These are phyloP conservation scores for Apocynum venetum DNA, from an alignment of 257 asterid species.

Conservation along the genomic window DNA sequence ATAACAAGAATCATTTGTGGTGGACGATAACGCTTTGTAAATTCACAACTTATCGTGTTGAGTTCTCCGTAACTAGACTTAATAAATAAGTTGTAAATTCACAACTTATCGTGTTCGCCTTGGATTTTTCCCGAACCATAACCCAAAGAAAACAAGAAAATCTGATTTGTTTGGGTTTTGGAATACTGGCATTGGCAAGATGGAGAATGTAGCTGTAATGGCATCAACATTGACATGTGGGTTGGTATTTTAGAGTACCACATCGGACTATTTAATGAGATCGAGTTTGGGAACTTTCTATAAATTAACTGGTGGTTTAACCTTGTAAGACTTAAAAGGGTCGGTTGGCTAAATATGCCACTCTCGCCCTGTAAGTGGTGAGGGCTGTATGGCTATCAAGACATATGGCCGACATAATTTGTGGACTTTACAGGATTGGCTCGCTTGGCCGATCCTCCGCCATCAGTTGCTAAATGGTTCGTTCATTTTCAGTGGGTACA, in stretches of 20 bases:
- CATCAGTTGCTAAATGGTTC: too few species aligned
- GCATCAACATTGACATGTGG: not conserved
- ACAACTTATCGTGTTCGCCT: too few species aligned
- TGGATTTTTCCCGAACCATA: too few species aligned
- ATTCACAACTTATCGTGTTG: too few species aligned
- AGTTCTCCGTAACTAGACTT: too few species aligned
- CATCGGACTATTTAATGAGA: not conserved
- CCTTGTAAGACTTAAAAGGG: constrained; percentile 43
- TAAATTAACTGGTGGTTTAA: not conserved
- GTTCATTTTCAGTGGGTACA: too few species aligned
- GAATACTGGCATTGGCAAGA: not conserved
- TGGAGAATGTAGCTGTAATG: not conserved
- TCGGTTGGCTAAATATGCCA: constrained; percentile 68
- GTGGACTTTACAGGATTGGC: constrained; percentile 56
- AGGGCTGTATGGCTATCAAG: constrained; percentile 73
- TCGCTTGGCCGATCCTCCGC: constrained; percentile 51
- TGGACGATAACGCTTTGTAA: not conserved
- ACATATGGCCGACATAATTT: constrained; percentile 86
- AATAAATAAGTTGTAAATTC: too few species aligned
- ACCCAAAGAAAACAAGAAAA: too few species aligned
- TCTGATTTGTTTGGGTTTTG: not conserved
- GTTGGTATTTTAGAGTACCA: constrained; percentile 5
- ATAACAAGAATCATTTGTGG: not conserved
- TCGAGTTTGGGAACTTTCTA: too few species aligned
- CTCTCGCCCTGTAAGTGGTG: constrained; percentile 25